Evolutionary conservation across 768 basidiomycete genomes (phyloP).

Genomic region (Pholiota conissans): DNA sequence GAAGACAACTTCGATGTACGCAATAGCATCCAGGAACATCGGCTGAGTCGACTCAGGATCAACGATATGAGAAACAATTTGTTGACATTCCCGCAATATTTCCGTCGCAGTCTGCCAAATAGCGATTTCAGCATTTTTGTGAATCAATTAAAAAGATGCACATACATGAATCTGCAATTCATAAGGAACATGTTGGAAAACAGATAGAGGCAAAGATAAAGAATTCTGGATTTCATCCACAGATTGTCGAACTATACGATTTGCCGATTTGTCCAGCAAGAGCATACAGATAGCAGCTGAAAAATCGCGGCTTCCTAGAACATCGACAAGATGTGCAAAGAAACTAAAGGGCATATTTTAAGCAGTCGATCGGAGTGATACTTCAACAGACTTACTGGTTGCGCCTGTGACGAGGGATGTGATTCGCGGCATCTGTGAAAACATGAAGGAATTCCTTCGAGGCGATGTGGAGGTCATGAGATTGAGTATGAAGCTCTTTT

Average conservation of each 20-base stretch:
- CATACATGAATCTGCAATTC: slow-evolving; percentile 55
- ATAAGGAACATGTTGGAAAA: slow-evolving; percentile 57
- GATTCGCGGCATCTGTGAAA: slow-evolving; percentile 90
- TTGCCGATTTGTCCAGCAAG: slow-evolving; percentile 75
- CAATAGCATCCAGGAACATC: slow-evolving; percentile 55
- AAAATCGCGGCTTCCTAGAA: slow-evolving; percentile 80
- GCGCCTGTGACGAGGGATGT: slow-evolving; percentile 91
- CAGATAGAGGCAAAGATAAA: slow-evolving; percentile 63
- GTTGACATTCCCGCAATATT: slow-evolving; percentile 63
- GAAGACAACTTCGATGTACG: slow-evolving; percentile 55
- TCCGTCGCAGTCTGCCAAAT: slow-evolving; percentile 56
- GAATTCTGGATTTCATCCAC: slow-evolving; percentile 57
- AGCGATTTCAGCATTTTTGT: slow-evolving; percentile 2
- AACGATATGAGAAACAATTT: slow-evolving; percentile 48
- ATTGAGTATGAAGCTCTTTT: slow-evolving; percentile 51
- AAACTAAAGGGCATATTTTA: slow-evolving; percentile 51
- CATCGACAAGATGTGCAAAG: slow-evolving; percentile 83
- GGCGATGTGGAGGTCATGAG: slow-evolving; percentile 63
- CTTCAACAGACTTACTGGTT: slow-evolving; percentile 59
- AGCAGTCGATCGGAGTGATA: neutral
- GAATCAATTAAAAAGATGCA: neutral
- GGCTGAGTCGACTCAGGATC: slow-evolving; percentile 35
- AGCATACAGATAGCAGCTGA: slow-evolving; percentile 82
- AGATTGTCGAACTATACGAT: slow-evolving; percentile 64
- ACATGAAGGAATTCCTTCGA: slow-evolving; percentile 84